Evolutionary conservation across 177 flowering plant genomes (phyloP).

Genomic region (Vitis hybrid): DNA sequence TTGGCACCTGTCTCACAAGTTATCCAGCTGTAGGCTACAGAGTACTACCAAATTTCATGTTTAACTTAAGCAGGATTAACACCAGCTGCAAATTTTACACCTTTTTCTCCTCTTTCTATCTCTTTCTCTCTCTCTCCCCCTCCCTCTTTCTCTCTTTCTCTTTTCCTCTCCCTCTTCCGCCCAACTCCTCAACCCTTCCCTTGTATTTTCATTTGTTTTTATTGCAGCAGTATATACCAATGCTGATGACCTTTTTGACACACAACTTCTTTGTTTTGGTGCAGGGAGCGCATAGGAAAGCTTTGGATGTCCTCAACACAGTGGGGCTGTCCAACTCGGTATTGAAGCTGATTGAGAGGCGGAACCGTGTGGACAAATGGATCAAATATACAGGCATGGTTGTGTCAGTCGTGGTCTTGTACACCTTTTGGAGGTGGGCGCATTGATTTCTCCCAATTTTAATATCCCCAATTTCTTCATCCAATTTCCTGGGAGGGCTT

Average conservation of each 20-base stretch:
- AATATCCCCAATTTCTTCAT: too few species aligned
- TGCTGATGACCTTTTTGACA: too few species aligned
- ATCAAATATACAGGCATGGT: constrained; percentile 88
- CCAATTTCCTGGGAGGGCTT: too few species aligned
- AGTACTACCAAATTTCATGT: background rate
- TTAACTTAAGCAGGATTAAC: background rate
- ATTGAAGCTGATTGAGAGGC: constrained; percentile 82
- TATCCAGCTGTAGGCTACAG: too few species aligned
- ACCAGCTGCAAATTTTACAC: background rate
- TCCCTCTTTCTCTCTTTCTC: too few species aligned
- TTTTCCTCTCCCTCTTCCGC: too few species aligned
- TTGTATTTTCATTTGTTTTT: too few species aligned
- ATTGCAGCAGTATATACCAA: too few species aligned
- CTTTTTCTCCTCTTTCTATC: too few species aligned
- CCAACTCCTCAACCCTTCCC: too few species aligned
- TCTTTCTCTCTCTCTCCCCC: too few species aligned
- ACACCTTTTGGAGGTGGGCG: constrained; percentile 65
- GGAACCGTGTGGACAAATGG: constrained; percentile 81
- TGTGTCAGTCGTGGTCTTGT: constrained; percentile 56
- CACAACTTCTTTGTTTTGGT: constrained; percentile 14
- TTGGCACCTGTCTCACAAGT: too few species aligned
- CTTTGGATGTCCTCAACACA: constrained; percentile 88
- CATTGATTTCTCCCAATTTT: constrained; percentile 16
- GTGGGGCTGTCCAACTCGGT: constrained; percentile 90
- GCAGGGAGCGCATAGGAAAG: constrained; percentile 93